A percentile compares a stretch with the other conserved stretches of the same genome.
Evolutionary conservation across 331 rosid genomes (phyloP).

Genomic region (Phaseolus coccineus): DNA sequence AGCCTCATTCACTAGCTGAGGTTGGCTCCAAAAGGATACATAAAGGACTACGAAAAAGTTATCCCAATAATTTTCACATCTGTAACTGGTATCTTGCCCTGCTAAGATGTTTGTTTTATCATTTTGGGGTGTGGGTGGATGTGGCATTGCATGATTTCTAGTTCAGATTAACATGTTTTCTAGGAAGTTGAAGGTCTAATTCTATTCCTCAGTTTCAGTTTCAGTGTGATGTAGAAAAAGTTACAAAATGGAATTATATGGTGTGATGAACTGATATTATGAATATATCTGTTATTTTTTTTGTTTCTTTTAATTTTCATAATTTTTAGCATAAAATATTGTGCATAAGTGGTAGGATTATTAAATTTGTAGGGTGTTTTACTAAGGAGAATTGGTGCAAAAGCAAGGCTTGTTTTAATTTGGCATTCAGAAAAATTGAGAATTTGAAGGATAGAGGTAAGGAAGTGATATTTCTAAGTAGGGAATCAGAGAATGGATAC

Average conservation of each 20-base stretch:
- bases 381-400: conserved; percentile 14
- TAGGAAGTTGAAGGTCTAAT: conserved; percentile 13
- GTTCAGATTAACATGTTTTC: conserved; percentile 4
- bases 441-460: conserved; percentile 25
- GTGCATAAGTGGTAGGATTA: background rate
- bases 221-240: conserved; percentile 9
- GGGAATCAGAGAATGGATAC: conserved; percentile 30
- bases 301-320: background rate
- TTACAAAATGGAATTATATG: background rate
- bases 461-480: background rate
- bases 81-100: background rate
- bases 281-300: background rate
- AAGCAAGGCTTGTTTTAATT: conserved; percentile 15
- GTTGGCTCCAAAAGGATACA: background rate
- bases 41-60: background rate
- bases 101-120: conserved; percentile 9
- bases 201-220: background rate
- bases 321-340: conserved; percentile 2
- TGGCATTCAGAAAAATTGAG: conserved; percentile 1
- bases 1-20: background rate
- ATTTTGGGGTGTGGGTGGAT: background rate
- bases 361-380: conserved; percentile 7
- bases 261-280: conserved; percentile 20
- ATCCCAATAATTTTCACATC: background rate
- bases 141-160: conserved; percentile 5